These are phyloP conservation scores for Rosa rugosa DNA, from an alignment of 306 rosid genomes.

Conservation along the genomic window DNA sequence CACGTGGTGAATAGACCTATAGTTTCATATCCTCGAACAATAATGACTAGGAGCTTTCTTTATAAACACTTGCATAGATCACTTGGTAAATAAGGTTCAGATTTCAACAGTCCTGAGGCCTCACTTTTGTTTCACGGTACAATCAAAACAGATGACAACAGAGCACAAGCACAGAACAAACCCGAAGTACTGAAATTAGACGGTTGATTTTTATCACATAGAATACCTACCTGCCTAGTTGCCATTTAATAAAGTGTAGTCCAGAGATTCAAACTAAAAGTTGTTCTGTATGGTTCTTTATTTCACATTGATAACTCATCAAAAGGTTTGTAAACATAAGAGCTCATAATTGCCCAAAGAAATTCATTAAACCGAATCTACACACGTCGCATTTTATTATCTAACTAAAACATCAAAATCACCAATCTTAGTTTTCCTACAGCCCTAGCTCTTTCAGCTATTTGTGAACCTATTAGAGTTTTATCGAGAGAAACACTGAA, in stretches of 20 bases:
- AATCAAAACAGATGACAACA: neutral
- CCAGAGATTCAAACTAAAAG: too few relatives aligned
- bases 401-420: neutral
- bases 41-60: neutral
- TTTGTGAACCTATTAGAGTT: constrained; percentile 5
- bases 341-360: neutral
- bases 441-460: constrained; percentile 19
- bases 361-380: neutral
- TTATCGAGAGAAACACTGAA: neutral
- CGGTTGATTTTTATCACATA: neutral
- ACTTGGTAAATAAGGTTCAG: neutral
- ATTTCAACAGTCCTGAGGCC: neutral
- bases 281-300: neutral
- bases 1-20: neutral
- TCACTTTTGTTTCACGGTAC: neutral
- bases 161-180: neutral
- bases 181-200: neutral
- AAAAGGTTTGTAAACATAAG: neutral
- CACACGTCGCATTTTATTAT: neutral
- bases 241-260: too few relatives aligned
- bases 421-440: neutral
- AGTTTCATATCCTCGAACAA: neutral
- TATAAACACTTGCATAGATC: neutral
- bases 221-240: too few relatives aligned
- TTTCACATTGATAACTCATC: neutral